Base-by-base conservation (phyloP, 2,329 filamentous ascomycete species). In the Paracoccidioides brasiliensis region DNA sequence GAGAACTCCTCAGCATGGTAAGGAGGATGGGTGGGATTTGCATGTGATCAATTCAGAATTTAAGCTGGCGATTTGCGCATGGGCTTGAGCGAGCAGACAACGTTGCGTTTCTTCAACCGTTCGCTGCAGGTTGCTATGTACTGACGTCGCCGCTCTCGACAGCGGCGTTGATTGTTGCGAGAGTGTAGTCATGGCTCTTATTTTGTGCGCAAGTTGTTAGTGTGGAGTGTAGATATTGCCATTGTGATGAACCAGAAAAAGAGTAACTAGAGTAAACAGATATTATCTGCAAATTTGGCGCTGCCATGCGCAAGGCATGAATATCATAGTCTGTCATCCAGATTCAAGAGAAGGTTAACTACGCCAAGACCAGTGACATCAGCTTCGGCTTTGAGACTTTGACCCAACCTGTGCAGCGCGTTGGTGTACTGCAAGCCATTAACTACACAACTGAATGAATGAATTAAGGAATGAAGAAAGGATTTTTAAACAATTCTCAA, bases 151-250 rank as follows among this genome's bases (percentile, higher is more conserved):
- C 63, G 56, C 28, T 60, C 61, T 10, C 63, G 62, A 51, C 60
- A 62, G 32, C 62, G 61, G 53, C 62, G 57, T 45, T 64, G 63
- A 44, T 64, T 64, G 53, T 63, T 60, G 46, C 63, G 3, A 57
- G 56, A 10, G 40, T 44, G 41, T 53, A 32, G 15, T 35, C 52
- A 37, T n/a, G 41, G 40, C 40, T 42, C n/a, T 53, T 42, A 28
- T n/a, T 44, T 35, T 30, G 40, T 44, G 30, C 14, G 40, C 4
- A 3, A n/a, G 33, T 40, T 14, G 35, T 37, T 15, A 15, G 12
- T 9, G 14, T 32, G 6, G 40, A 15, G 28, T n/a, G 52, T 45
- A 6, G 41, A 53, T 41, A 44, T 53, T 15, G 41, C 8, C 14
- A 37, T 14, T 28, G 15, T 53, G 12, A 10, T 42, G 8, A 42